Evolutionary conservation across 2,329 filamentous ascomycete genomes (phyloP).

Genomic region (Lachnellula subtilissima): DNA sequence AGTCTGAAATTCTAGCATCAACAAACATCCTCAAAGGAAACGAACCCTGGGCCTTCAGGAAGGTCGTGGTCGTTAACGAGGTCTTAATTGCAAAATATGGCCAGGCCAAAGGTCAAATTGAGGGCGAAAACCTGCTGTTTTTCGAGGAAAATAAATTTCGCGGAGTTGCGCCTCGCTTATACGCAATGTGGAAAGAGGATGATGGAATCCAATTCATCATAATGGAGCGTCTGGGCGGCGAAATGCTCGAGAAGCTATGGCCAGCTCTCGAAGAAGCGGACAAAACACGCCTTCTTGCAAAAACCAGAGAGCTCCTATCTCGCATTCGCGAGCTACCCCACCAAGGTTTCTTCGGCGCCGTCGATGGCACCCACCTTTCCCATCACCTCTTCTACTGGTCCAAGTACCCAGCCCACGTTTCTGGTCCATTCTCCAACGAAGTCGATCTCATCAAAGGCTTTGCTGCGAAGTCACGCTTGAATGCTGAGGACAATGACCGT

Average conservation of each 20-base stretch:
- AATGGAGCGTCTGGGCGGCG: conserved; percentile 6
- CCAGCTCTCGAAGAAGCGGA: conserved; percentile 7
- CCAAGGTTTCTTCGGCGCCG: conserved; percentile 10
- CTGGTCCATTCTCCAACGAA: conserved; percentile 8
- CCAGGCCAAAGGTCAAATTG: conserved; percentile 5
- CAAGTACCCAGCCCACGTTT: conserved; percentile 4
- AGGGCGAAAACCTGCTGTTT: conserved; percentile 14
- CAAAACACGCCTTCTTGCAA: conserved; percentile 4
- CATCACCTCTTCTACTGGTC: conserved; percentile 17
- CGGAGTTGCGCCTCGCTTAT: conserved; percentile 10
- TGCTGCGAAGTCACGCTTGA: conserved; percentile 7
- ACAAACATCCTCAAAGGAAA: conserved; percentile 4
- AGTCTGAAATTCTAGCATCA: conserved; percentile 6
- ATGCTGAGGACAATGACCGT: conserved; percentile 6
- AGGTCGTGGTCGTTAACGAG: conserved; percentile 11
- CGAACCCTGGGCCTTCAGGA: conserved; percentile 8
- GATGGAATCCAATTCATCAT: conserved; percentile 10
- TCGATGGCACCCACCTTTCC: conserved; percentile 5
- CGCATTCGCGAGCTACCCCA: conserved; percentile 4
- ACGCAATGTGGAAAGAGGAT: conserved; percentile 14
- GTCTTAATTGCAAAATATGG: conserved; percentile 15
- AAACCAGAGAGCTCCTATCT: neutral
- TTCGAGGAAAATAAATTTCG: conserved; percentile 5
- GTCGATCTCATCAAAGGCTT: conserved; percentile 2
- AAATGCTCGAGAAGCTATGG: conserved; percentile 11